Base-by-base conservation (phyloP, 768 basidiomycete genomes). In the Lactarius sanguifluus region DNA sequence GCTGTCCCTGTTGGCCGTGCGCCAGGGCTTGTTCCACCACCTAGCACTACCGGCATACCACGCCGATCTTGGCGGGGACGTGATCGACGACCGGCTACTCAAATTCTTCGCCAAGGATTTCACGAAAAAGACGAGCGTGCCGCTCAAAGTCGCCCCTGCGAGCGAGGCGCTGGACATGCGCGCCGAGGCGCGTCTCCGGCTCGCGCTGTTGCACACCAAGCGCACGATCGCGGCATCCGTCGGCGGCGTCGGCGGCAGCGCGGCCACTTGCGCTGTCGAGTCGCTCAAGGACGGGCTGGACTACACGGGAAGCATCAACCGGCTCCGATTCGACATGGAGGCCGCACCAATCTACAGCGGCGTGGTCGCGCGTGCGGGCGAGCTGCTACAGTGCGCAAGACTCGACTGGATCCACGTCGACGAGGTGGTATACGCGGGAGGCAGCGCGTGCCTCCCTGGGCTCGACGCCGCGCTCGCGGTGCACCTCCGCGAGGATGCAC, bases 91-190 rank as follows among this genome's bases (percentile, higher is more conserved):
- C 66, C 85, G 88, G 73, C 83, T 98, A 50, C 86, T 97, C 79
- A 89, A 90, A 67, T 92, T 91, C 81, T 97, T 99, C 76, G 87
- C 91, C 61, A 88, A 94, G 74, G 96, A 99, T 70, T 99, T 99
- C 77, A 92, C 91, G 59, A 98, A 98, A 79, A 99, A 97, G 81
- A 95, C 90, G 20, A 94, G 92, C 76, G 84, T 84, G 28, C 79
- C 88, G 0, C 81, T 97, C 52, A 78, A 82, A 10, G 82, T 94
- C 18, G 85, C 81, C 62, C 87, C 89, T 1, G 79, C 88, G 6
- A 79, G 80, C 3, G 80, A 85, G 25, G 70, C 79, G 20, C 79
- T 81, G 38, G 91, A 95, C 77, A 82, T 86, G 72, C 91, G 97
- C 28, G 92, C 96, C 1, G 90, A 94, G 73, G 92, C 94, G n/a